Base-by-base conservation (phyloP, 169 alveolate genomes). In the Plasmodium yoelii region DNA sequence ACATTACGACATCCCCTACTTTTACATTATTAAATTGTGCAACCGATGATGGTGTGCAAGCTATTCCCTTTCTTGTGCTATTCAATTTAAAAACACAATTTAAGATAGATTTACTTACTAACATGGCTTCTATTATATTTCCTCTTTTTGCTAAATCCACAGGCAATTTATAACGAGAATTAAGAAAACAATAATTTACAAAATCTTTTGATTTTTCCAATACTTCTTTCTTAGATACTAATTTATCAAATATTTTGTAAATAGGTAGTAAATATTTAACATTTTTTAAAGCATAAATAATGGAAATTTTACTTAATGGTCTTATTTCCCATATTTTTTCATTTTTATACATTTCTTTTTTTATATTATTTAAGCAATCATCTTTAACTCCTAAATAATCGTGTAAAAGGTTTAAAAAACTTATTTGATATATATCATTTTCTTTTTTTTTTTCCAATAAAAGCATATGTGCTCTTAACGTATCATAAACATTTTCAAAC, bases 401-500 rank as follows among this genome's bases (percentile, higher is more conserved):
- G 34, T 82, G 26, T 60, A 82, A 22, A 24, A 82, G 90, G 53
- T 82, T 71, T 18, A 46, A 47, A 67, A 82, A 82, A 70, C 90
- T 67, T 55, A 82, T 72, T 67, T 82, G 90, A 67, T 82, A 82
- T 55, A 82, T 39, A 47, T 82, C 90, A 26, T 13, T 82, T 19
- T 59, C 46, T 39, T 55, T 82, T 63, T 55, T 55, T 71, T 67
- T 82, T 82, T 82, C 73, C 82, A 67, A 51, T 59, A 82, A 61
- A 6, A 82, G 72, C 82, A 82, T 67, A 59, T 82, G 84, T 2
- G 90, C 88, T 57, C 73, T 93, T 72, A 92, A 93, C 26, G 94
- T 93, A 61, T 93, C 95, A 84, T 91, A 93, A 34, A 93, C 93
- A 65, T 82, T 73, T 22, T 72, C 87, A 70, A 93, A 87, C n/a